A percentile compares a stretch with the other conserved stretches of the same genome.
These are phyloP conservation scores for Lophiostoma macrostomum DNA, from an alignment of 495 filamentous ascomycete genomes.

Conservation along the genomic window DNA sequence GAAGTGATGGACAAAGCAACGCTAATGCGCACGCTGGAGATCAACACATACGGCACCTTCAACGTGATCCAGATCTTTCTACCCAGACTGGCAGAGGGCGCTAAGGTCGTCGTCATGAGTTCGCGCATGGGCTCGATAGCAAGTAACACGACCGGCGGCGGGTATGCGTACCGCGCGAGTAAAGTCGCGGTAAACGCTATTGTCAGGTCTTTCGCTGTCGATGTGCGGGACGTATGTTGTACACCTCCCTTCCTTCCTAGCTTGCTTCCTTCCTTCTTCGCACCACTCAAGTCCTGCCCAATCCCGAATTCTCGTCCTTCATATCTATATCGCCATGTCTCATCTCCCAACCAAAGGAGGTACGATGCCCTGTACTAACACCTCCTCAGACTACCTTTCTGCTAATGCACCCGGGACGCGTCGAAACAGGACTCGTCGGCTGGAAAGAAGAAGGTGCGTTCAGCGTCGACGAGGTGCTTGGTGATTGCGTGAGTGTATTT, in stretches of 20 bases:
- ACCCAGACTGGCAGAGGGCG: constrained; percentile 26
- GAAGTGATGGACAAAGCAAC: constrained; percentile 37
- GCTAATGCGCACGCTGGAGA: constrained; percentile 34
- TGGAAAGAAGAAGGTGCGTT: constrained; percentile 46
- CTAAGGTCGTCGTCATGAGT: constrained; percentile 42
- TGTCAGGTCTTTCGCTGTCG: constrained; percentile 41
- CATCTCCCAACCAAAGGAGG: too few species aligned
- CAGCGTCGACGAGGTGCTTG: constrained; percentile 40
- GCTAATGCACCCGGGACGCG: constrained; percentile 46
- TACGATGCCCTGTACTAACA: too few species aligned
- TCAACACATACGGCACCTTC: constrained; percentile 40
- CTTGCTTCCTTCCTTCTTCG: too few species aligned
- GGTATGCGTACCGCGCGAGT: constrained; percentile 71
- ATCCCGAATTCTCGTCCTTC: too few species aligned
- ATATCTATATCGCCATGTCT: too few species aligned
- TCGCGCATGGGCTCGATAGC: constrained; percentile 44
- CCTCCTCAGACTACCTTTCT: too few species aligned
- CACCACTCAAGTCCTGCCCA: too few species aligned
- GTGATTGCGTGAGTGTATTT: constrained; percentile 39
- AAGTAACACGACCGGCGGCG: constrained; percentile 62
- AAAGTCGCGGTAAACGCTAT: constrained; percentile 56
- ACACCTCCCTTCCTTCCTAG: too few species aligned
- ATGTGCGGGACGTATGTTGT: constrained; percentile 41
- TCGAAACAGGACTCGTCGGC: constrained; percentile 43
- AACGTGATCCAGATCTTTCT: constrained; percentile 34